A percentile compares a stretch with the other conserved stretches of the same genome.
phyloP scores from a whole-genome alignment of 23 red algal genomes.

The Gracilariopsis chorda region DNA sequence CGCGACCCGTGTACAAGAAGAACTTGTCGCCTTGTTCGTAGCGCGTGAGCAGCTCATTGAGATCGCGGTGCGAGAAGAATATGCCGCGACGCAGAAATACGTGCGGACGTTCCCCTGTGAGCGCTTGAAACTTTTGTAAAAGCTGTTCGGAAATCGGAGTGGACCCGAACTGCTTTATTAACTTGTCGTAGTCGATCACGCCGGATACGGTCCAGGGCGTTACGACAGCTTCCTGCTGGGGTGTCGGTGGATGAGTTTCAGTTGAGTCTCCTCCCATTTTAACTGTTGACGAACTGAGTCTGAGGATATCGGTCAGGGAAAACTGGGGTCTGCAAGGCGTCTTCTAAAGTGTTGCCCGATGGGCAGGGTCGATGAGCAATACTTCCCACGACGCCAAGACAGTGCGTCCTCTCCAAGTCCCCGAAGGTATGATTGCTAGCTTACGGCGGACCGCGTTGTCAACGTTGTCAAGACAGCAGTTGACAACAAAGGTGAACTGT shows the following conservation, averaged over 20 bases:
- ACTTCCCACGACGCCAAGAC: neutral
- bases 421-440: neutral
- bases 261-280: neutral
- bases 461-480: too few relatives aligned
- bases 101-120: slow-evolving; percentile 81
- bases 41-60: slow-evolving; percentile 66
- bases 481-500: too few relatives aligned
- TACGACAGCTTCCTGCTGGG: slow-evolving; percentile 28
- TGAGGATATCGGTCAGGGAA: too few relatives aligned
- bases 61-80: slow-evolving; percentile 97
- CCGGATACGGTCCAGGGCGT: slow-evolving; percentile 95
- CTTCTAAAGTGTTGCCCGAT: neutral
- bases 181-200: slow-evolving; percentile 87
- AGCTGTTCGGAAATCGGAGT: slow-evolving; percentile 44
- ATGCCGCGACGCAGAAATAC: slow-evolving; percentile 86
- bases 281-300: neutral
- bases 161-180: slow-evolving; percentile 86
- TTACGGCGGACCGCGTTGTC: too few relatives aligned
- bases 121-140: slow-evolving; percentile 63
- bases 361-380: neutral
- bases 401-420: neutral
- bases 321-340: too few relatives aligned
- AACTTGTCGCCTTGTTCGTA: slow-evolving; percentile 92
- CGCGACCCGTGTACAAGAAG: slow-evolving; percentile 96
- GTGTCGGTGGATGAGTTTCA: neutral